These are phyloP conservation scores for Rhodotorula sp. DNA, from an alignment of 1,284 basidiomycete species.

Conservation along the genomic window DNA sequence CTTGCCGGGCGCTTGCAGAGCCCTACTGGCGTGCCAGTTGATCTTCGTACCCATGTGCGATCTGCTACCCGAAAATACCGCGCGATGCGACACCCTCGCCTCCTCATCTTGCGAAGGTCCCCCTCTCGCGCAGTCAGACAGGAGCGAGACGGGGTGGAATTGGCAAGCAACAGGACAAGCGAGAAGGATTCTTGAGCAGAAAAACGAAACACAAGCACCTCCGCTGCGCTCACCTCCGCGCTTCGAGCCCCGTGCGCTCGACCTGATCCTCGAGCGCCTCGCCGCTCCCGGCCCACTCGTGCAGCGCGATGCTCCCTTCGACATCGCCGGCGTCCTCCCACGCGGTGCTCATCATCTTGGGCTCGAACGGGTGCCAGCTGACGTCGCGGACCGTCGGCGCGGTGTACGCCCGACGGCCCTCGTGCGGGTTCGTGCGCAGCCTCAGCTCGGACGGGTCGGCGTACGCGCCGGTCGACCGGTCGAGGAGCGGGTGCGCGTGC, in stretches of 20 bases:
- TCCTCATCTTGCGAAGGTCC: too few species aligned
- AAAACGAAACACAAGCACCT: neutral
- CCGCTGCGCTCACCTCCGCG: slow-evolving; percentile 12
- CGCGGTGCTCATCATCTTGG: slow-evolving; percentile 78
- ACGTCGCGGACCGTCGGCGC: slow-evolving; percentile 74
- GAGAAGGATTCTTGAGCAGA: neutral
- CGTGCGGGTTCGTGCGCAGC: neutral
- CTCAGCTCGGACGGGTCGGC: slow-evolving; percentile 49
- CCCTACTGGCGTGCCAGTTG: too few species aligned
- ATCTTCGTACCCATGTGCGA: too few species aligned
- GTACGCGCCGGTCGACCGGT: slow-evolving; percentile 48
- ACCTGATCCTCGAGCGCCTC: slow-evolving; percentile 71
- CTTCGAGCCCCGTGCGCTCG: slow-evolving; percentile 59
- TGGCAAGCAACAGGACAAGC: neutral
- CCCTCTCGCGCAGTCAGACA: too few species aligned
- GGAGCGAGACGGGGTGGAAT: neutral
- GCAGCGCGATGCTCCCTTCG: slow-evolving; percentile 74
- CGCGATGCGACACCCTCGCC: neutral
- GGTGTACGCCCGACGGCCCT: slow-evolving; percentile 17
- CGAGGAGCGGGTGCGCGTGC: slow-evolving; percentile 68
- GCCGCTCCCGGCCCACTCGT: slow-evolving; percentile 89
- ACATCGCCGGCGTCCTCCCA: slow-evolving; percentile 56
- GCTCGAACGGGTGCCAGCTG: slow-evolving; percentile 85
- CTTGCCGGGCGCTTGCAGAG: neutral
- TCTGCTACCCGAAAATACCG: too few species aligned